These are phyloP conservation scores for Yamadazyma sp. DNA, from an alignment of 1,139 yeast species.

Conservation along the genomic window DNA sequence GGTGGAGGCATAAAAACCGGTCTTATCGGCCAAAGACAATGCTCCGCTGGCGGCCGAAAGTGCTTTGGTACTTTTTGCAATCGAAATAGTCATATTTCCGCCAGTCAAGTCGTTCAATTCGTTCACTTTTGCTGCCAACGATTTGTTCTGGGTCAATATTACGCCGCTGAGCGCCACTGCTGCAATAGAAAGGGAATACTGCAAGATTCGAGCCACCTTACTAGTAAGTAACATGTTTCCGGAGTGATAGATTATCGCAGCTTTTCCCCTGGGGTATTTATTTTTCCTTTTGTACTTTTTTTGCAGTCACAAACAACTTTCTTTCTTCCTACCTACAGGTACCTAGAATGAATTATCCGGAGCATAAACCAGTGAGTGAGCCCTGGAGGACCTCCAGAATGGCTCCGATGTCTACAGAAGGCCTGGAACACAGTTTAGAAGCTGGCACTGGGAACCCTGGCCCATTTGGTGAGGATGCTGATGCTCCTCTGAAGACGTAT, in stretches of 20 bases:
- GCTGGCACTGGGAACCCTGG: too few relatives aligned
- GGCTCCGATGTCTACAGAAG: too few relatives aligned
- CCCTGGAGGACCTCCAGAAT: too few relatives aligned
- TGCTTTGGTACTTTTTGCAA: conserved; percentile 6
- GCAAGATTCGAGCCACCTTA: conserved; percentile 6
- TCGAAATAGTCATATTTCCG: conserved; percentile 5
- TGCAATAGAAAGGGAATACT: conserved; percentile 5
- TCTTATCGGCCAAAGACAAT: conserved; percentile 8
- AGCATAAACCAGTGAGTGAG: too few relatives aligned
- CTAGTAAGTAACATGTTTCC: conserved; percentile 6
- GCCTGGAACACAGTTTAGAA: too few relatives aligned
- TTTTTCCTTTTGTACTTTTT: neutral
- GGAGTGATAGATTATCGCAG: neutral
- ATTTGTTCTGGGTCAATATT: conserved; percentile 6
- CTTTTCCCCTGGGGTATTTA: neutral
- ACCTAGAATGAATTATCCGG: neutral
- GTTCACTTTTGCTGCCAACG: neutral
- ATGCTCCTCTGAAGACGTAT: too few relatives aligned
- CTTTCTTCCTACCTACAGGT: neutral
- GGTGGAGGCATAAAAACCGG: neutral
- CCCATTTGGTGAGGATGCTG: too few relatives aligned
- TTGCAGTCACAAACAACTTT: conserved; percentile 2
- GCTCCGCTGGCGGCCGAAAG: conserved; percentile 5
- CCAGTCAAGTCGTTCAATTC: conserved; percentile 7
- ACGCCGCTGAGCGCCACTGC: conserved; percentile 6